Evolutionary conservation across 2,329 filamentous ascomycete genomes (phyloP), one percentile per base, ranked within the genome.

Genomic region (Neofusicoccum umdonicola): DNA sequence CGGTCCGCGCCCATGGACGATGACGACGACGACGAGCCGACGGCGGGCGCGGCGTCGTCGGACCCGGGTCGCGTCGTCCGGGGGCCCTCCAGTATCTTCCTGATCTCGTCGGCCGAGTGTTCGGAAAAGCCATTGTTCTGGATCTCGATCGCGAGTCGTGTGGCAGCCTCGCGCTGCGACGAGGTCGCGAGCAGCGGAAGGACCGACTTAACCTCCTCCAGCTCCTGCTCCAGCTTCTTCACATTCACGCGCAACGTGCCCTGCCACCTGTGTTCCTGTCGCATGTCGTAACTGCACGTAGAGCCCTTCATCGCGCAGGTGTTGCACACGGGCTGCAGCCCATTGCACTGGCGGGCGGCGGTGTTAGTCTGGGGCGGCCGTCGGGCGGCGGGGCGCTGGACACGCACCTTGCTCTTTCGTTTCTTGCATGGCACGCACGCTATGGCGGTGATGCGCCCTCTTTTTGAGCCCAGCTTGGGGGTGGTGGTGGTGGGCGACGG

Each of bases 401-500:
- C 3, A 61, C 70, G 37, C 62, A 76, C 75, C 72, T 77, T 77
- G 41, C 74, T 77, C 61, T 77, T 77, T 19, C 75, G 72, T 63
- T 77, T 77, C 66, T 75, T 70, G 63, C 75, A 77, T 57, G 74
- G 76, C 58, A 77, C 75, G 65, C 75, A 77, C 17, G 75, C 75
- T 68, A 77, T 77, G 5, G 75, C 76, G 12, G 75, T 77, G 56
- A 77, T 77, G 56, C 63, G 63, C 3, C 63, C 63, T 39, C 63
- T 11, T 19, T 65, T 65, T 37, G 63, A 65, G 17, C 63, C 63
- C 17, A 65, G 63, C 9, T 61, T 65, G 27, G 63, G 54, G 1
- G 47, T 65, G 11, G 63, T 65, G 22, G 63, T 54, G 54, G 63
- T 65, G 11, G 63, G 63, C 47, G 63, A 65, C 34, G 63, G 63